Conservation (phyloP, 352 stramenopile species). For the Globisporangium polare region DNA sequence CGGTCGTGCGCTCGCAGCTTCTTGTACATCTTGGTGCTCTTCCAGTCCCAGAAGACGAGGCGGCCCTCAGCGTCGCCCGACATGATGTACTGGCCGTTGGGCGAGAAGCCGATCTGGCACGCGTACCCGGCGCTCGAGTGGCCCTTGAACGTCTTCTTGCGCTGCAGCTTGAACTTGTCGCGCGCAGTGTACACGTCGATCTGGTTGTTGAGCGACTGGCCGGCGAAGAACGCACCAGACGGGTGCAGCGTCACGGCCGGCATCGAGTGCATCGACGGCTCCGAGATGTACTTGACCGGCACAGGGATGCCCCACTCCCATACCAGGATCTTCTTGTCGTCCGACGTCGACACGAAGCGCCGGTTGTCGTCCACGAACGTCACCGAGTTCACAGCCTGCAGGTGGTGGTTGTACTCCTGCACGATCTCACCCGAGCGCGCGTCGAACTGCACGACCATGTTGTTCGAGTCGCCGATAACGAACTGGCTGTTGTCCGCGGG, state of each 20-base stretch:
- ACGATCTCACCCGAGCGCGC: slow-evolving; percentile 89
- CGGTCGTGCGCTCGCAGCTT: slow-evolving; percentile 90
- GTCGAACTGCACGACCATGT: slow-evolving; percentile 94
- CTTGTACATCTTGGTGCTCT: slow-evolving; percentile 90
- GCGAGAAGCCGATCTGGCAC: slow-evolving; percentile 94
- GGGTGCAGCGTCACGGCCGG: slow-evolving; percentile 94
- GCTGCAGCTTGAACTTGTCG: slow-evolving; percentile 94
- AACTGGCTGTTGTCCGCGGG: slow-evolving; percentile 96
- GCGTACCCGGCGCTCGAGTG: slow-evolving; percentile 95
- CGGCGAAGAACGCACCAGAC: slow-evolving; percentile 89
- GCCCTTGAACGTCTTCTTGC: slow-evolving; percentile 93
- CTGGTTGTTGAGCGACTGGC: slow-evolving; percentile 98
- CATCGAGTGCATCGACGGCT: slow-evolving; percentile 99
- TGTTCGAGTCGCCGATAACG: slow-evolving; percentile 96
- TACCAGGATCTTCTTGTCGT: slow-evolving; percentile 99
- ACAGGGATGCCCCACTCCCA: slow-evolving; percentile 98
- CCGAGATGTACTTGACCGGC: slow-evolving; percentile 99
- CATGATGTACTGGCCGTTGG: slow-evolving; percentile 93
- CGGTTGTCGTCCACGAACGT: slow-evolving; percentile 98
- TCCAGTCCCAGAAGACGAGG: slow-evolving; percentile 99
- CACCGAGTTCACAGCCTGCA: slow-evolving; percentile 97
- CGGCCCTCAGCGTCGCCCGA: slow-evolving; percentile 97
- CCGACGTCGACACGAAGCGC: slow-evolving; percentile 92
- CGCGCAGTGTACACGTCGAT: slow-evolving; percentile 96
- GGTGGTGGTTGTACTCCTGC: slow-evolving; percentile 99